Conservation (phyloP, 495 filamentous ascomycete species). For the Aspergillus nidulans region DNA sequence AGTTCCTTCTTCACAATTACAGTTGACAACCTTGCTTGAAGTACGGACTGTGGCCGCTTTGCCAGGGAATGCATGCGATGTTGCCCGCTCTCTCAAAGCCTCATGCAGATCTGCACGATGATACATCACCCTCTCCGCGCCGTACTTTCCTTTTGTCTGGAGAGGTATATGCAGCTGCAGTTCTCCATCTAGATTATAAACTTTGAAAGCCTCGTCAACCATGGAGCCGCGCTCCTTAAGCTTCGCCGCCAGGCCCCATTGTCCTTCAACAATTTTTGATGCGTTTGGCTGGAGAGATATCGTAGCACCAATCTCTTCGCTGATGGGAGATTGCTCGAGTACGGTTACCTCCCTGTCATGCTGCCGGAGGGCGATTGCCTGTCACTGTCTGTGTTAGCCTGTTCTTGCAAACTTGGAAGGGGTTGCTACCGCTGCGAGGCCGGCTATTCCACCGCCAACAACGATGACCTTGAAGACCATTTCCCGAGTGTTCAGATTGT, state of each 20-base stretch:
- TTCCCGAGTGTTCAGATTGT: neutral
- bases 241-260: conserved; percentile 17
- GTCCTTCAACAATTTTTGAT: conserved; percentile 21
- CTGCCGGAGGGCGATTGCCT: conserved; percentile 14
- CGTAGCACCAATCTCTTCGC: conserved; percentile 9
- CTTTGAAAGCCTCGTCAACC: conserved; percentile 26
- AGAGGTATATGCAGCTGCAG: conserved; percentile 22
- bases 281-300: conserved; percentile 24
- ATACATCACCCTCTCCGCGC: conserved; percentile 22
- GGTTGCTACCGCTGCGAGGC: conserved; percentile 5
- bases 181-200: conserved; percentile 24
- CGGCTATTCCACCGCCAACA: conserved; percentile 13
- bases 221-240: conserved; percentile 16
- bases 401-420: neutral
- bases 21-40: conserved; percentile 15
- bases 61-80: conserved; percentile 13
- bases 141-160: conserved; percentile 15
- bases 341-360: conserved; percentile 4
- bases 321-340: conserved; percentile 6
- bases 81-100: conserved; percentile 15
- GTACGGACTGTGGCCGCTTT: conserved; percentile 16
- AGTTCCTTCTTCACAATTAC: conserved; percentile 15
- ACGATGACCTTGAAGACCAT: conserved; percentile 13
- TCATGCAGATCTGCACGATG: conserved; percentile 30
- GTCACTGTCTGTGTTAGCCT: neutral